Evolutionary conservation across 2,329 filamentous ascomycete genomes (phyloP), one percentile per base, ranked within the genome.

Genomic region (Ceratocystis cubensis): DNA sequence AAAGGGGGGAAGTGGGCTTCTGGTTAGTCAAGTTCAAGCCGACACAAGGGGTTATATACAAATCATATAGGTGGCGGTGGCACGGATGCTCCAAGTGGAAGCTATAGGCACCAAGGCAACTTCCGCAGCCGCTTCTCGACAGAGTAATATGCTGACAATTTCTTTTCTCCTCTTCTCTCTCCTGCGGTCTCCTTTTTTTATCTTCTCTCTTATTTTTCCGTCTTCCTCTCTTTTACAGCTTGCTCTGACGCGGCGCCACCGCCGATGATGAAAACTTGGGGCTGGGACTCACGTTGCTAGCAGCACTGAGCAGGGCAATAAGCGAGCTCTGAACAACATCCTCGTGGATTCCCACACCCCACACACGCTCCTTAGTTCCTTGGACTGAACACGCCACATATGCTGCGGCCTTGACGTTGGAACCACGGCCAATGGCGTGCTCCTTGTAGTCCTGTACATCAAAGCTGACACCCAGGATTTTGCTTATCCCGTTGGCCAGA

Each of bases 361-460:
- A 96, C 1, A 96, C 88, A 72, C 84, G 88, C 72, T 89, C 81
- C 65, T 82, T 82, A 69, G 81, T 87, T 61, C 83, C 84, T 3
- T 82, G 77, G 22, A 86, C 82, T 33, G 83, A 91, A 76, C 91
- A 96, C 76, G 96, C 89, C 70, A 97, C 96, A 74, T 95, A 97
- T 1, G 92, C 90, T 1, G 91, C 93, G n/a, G 93, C 93, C 79
- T 95, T 95, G 70, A 93, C 90, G 69, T 91, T 84, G 72, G 85
- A 84, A 69, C 89, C 90, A 64, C 82, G 80, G 70, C 91, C 91
- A 71, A 97, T 91, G 33, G 92, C 88, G 77, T 97, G 93, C 76
- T 97, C 94, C 80, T 95, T 96, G 80, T 97, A 97, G 75, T 96
- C 91, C 59, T 87, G 84, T 64, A 97, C 91, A 73, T 97, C 93